These are phyloP conservation scores for Begonia masoniana DNA, from an alignment of 306 rosid species.

Conservation along the genomic window DNA sequence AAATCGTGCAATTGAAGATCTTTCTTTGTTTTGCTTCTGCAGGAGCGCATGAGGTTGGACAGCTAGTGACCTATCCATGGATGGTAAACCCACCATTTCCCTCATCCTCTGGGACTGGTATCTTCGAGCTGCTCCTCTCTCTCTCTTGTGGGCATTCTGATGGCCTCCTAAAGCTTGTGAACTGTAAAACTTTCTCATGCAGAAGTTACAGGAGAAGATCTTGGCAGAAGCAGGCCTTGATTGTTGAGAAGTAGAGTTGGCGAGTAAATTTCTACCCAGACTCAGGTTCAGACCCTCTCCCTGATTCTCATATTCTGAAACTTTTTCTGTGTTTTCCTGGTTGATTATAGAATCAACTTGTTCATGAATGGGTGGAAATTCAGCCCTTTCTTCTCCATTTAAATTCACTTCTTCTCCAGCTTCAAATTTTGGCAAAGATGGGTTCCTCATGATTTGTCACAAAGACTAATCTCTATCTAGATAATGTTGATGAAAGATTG, in stretches of 20 bases:
- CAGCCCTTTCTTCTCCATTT: background rate
- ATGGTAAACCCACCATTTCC: constrained; percentile 48
- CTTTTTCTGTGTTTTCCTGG: too few relatives aligned
- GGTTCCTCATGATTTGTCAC: background rate
- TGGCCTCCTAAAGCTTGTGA: constrained; percentile 97
- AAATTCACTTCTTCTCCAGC: background rate
- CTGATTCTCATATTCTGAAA: background rate
- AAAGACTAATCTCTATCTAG: background rate
- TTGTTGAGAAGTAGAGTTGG: too few relatives aligned
- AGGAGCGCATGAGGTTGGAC: constrained; percentile 70
- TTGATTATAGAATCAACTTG: background rate
- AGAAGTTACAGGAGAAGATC: constrained; percentile 79
- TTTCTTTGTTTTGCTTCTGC: constrained; percentile 46
- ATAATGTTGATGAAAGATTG: too few relatives aligned
- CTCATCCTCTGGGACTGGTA: constrained; percentile 59
- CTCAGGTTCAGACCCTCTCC: background rate
- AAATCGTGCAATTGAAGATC: constrained; percentile 32
- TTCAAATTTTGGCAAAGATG: background rate
- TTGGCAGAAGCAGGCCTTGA: constrained; percentile 9
- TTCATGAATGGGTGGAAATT: too few relatives aligned
- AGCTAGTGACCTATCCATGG: constrained; percentile 37
- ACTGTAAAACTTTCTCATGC: constrained; percentile 82
- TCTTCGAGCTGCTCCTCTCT: constrained; percentile 79
- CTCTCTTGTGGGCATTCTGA: constrained; percentile 92
- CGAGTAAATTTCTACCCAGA: background rate